These are phyloP conservation scores for Hygrophorus pudorinus DNA, from an alignment of 768 basidiomycete species.

Conservation along the genomic window DNA sequence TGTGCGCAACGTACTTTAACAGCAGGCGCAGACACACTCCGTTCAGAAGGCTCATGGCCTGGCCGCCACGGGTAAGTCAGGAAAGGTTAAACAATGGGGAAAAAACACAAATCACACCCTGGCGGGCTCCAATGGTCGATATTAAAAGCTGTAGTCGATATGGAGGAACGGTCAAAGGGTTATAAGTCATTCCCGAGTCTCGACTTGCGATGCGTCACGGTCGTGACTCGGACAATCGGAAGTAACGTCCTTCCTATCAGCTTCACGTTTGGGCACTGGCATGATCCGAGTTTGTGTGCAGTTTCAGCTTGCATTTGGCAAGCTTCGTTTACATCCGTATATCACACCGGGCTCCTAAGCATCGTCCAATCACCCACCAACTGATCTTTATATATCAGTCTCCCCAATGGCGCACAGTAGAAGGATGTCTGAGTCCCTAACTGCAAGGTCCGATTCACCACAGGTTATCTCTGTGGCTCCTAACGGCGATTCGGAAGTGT, in stretches of 20 bases:
- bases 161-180: conserved; percentile 46
- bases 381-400: too few species aligned
- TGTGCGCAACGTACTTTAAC: conserved; percentile 40
- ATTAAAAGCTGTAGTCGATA: conserved; percentile 47
- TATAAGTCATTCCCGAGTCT: conserved; percentile 31
- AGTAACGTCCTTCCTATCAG: background rate
- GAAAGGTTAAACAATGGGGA: background rate
- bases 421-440: conserved; percentile 29
- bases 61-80: background rate
- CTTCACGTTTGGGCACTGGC: background rate
- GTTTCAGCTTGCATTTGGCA: background rate
- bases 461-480: conserved; percentile 15
- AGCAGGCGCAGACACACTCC: background rate
- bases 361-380: too few species aligned
- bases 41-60: background rate
- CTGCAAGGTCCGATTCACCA: conserved; percentile 16
- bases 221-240: background rate
- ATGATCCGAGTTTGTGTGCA: background rate
- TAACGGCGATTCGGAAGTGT: conserved; percentile 29
- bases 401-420: conserved; percentile 27
- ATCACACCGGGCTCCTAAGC: background rate
- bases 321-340: background rate
- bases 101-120: conserved; percentile 10
- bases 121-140: conserved; percentile 21
- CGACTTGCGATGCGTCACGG: too few species aligned